Evolutionary conservation across 108 stramenopile genomes (phyloP).

Genomic region (Cyclotella atomus): DNA sequence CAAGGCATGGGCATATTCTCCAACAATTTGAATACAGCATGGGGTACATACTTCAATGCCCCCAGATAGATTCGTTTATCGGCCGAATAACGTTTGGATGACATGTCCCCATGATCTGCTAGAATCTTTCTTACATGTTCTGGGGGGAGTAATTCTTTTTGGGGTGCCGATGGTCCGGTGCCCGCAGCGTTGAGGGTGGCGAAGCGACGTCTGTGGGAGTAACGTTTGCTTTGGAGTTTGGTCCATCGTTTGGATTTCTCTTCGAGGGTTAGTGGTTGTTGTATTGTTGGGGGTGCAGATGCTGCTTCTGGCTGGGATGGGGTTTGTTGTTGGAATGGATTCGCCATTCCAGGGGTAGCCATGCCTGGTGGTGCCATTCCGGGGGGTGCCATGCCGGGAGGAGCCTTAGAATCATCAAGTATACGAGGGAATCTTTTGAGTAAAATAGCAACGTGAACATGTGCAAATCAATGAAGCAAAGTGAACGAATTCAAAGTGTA

Average conservation of each 20-base stretch:
- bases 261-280: slow-evolving; percentile 51
- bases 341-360: no score
- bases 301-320: not conserved
- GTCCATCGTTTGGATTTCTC: slow-evolving; percentile 90
- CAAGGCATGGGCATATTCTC: slow-evolving; percentile 99
- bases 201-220: slow-evolving; percentile 74
- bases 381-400: slow-evolving; percentile 43
- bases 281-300: slow-evolving; percentile 1
- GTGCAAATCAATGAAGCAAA: not conserved
- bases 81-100: slow-evolving; percentile 93
- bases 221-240: slow-evolving; percentile 79
- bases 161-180: slow-evolving; percentile 63
- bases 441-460: not conserved
- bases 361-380: slow-evolving; percentile 23
- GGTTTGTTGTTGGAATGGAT: slow-evolving; percentile 17
- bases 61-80: slow-evolving; percentile 98
- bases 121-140: slow-evolving; percentile 98
- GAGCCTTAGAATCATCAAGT: slow-evolving; percentile 7
- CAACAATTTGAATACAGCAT: slow-evolving; percentile 97
- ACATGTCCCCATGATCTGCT: slow-evolving; percentile 99
- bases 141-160: slow-evolving; percentile 91
- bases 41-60: slow-evolving; percentile 99
- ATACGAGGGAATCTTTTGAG: not conserved
- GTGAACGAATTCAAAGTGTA: no score
- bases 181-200: slow-evolving; percentile 39